Conservation (phyloP, 805 yeast species). For the Torulaspora delbrueckii region DNA sequence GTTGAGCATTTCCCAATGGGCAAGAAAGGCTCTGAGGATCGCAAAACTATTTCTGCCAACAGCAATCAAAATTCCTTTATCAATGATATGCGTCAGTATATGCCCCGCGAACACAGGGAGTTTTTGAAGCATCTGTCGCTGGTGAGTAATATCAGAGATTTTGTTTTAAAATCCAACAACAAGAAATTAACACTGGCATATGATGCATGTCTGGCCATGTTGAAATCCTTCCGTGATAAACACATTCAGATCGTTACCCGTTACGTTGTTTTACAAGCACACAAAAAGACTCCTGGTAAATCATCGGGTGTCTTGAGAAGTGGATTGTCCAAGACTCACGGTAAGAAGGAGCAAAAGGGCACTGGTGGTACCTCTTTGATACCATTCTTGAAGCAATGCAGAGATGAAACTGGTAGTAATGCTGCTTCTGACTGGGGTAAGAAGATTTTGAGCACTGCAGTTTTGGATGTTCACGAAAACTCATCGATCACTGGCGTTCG, state of each 20-base stretch:
- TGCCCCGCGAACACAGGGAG: conserved; percentile 83
- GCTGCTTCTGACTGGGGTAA: conserved; percentile 94
- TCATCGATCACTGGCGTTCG: conserved; percentile 16
- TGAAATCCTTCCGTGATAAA: conserved; percentile 83
- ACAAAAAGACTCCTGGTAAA: conserved; percentile 48
- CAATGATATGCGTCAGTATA: conserved; percentile 78
- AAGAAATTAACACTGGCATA: conserved; percentile 65
- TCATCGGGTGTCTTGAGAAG: conserved; percentile 57
- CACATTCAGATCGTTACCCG: conserved; percentile 91
- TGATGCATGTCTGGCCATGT: conserved; percentile 86
- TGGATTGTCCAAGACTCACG: conserved; percentile 49
- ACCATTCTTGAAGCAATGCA: conserved; percentile 89
- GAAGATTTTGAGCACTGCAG: conserved; percentile 56
- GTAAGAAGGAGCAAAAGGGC: conserved; percentile 60
- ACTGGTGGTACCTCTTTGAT: conserved; percentile 92
- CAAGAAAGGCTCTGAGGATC: conserved; percentile 37
- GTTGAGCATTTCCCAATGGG: conserved; percentile 82
- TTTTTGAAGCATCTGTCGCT: conserved; percentile 60
- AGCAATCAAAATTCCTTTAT: conserved; percentile 50
- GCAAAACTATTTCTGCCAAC: conserved; percentile 24
- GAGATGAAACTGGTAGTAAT: conserved; percentile 92
- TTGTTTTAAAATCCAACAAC: conserved; percentile 44
- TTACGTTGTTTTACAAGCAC: conserved; percentile 77
- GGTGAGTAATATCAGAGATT: conserved; percentile 58
- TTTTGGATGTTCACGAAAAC: conserved; percentile 28